phyloP scores from a whole-genome alignment of 495 filamentous ascomycete genomes.

The Penicillium maclennaniae region DNA sequence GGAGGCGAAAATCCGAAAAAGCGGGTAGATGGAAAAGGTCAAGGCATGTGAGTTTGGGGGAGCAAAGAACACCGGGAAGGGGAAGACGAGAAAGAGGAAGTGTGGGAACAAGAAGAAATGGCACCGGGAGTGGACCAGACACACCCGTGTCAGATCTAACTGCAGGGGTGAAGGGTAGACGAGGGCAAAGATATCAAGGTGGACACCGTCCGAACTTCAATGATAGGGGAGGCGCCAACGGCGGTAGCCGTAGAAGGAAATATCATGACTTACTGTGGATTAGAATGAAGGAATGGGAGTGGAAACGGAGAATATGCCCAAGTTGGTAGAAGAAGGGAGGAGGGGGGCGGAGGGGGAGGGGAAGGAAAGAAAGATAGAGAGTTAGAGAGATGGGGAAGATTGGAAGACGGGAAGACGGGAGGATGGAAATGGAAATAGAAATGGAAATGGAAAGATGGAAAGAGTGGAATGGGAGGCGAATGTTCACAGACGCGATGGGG shows the following conservation, averaged over 20 bases:
- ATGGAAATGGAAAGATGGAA: not conserved
- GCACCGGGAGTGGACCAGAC: conserved; percentile 27
- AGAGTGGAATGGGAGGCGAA: conserved; percentile 5
- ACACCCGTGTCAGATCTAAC: conserved; percentile 26
- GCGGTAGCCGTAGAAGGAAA: not conserved
- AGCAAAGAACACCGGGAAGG: not conserved
- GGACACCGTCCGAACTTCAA: conserved; percentile 9
- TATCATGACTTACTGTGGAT: not conserved
- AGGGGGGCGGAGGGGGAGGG: not conserved
- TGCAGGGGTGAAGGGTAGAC: conserved; percentile 26
- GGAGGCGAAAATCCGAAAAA: conserved; percentile 29
- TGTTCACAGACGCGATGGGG: conserved; percentile 2
- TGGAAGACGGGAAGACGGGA: not conserved
- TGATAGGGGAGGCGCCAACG: conserved; percentile 7
- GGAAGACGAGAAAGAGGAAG: not conserved
- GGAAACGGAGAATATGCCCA: not conserved
- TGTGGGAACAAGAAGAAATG: conserved; percentile 2
- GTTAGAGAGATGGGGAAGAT: not conserved
- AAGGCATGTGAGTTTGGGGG: not conserved
- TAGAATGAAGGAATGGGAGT: not conserved
- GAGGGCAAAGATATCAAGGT: conserved; percentile 24
- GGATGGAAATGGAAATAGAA: conserved; percentile 1
- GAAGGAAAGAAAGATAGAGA: not conserved
- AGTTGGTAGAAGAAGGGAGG: not conserved
- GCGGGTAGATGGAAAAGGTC: conserved; percentile 12